Evolutionary conservation across 768 basidiomycete genomes (phyloP), one percentile per base, ranked within the genome.

Genomic region (Pisolithus sp.): DNA sequence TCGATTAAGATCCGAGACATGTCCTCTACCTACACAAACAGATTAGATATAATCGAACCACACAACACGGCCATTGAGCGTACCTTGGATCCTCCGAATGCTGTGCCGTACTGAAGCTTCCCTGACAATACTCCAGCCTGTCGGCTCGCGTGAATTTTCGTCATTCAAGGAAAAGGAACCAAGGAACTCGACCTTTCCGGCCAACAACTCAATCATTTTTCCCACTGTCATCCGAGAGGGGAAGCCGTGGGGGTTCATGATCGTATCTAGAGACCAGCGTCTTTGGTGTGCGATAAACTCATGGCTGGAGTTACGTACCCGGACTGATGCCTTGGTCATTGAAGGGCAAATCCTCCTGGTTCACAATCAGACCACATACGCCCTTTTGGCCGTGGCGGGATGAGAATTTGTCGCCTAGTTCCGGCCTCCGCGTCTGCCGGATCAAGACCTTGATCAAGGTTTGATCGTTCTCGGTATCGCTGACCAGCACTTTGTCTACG

Each of bases 201-300:
- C 89, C 30, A 99, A 73, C 20, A 97, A 76, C 69, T 99, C 96
- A 48, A 99, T 96, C 96, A 99, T 99, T 75, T 99, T 99, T 46
- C 96, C 96, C 26, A 99, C 96, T 23, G 96, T 99, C 93, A 94
- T 97, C 50, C 95, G 89, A 52, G 92, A 95, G 5, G 96, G 96
- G 77, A 99, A 98, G 63, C 96, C 96, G 70, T 99, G 96, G 3
- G 96, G 96, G 67, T 99, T 99, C 95, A 99, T 98, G 73, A 99
- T 96, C 17, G 94, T 92, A 70, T 99, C 95, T 87, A 71, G 30
- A 42, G 37, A 23, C 34, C 31, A n/a, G 48, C 28, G 51, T 40
- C 21, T 47, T 52, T 47, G 59, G 59, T 24, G 37, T 44, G 46
- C 68, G 41, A 40, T 17, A 30, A 30, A 10, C 30, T n/a, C n/a